These are phyloP conservation scores for Podila horticola DNA, from an alignment of 192 early-diverging fungal species.

Conservation along the genomic window DNA sequence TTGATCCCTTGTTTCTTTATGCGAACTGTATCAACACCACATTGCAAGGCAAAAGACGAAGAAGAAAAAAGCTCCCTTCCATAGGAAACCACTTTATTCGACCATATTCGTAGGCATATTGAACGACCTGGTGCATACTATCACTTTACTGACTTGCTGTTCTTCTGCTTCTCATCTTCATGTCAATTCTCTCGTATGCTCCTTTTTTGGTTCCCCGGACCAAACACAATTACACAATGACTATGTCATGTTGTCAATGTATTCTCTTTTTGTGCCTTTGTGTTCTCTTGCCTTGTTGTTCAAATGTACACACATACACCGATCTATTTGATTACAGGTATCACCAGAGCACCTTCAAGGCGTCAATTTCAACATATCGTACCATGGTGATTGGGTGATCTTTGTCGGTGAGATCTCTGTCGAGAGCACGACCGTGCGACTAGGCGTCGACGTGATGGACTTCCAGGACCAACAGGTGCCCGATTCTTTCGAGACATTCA, in stretches of 20 bases:
- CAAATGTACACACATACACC: neutral
- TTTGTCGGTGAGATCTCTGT: constrained; percentile 46
- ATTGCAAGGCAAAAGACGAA: too few relatives aligned
- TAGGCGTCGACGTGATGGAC: constrained; percentile 63
- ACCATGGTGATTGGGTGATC: constrained; percentile 72
- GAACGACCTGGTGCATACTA: too few relatives aligned
- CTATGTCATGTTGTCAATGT: too few relatives aligned
- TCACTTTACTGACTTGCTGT: too few relatives aligned
- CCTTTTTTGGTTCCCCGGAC: too few relatives aligned
- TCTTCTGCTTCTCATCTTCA: too few relatives aligned
- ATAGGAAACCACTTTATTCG: too few relatives aligned
- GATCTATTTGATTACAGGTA: constrained; percentile 2
- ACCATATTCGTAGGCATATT: too few relatives aligned
- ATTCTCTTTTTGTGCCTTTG: neutral
- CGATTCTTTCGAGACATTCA: constrained; percentile 31
- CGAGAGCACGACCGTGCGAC: constrained; percentile 15
- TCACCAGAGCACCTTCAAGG: constrained; percentile 16
- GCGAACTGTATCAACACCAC: neutral
- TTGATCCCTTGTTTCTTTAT: constrained; percentile 3
- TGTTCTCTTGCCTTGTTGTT: neutral
- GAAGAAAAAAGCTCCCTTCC: too few relatives aligned
- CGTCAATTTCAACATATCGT: constrained; percentile 63
- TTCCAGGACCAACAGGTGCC: constrained; percentile 27
- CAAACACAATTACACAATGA: too few relatives aligned
- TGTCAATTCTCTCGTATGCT: too few relatives aligned